Evolutionary conservation across 2,329 filamentous ascomycete genomes (phyloP), one percentile per base, ranked within the genome.

Genomic region (Gnomoniopsis sp.): DNA sequence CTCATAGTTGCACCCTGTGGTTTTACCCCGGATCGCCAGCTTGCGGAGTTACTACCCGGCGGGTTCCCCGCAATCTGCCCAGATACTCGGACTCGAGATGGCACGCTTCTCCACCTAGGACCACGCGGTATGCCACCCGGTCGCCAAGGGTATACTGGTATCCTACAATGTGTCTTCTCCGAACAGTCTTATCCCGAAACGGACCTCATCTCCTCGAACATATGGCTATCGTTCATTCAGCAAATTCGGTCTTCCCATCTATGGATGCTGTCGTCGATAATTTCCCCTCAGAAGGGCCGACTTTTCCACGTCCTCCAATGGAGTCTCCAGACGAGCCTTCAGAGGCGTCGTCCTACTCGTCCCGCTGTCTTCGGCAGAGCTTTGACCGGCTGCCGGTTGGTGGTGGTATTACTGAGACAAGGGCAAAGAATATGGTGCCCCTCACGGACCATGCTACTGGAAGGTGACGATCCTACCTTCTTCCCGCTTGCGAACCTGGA

Each of bases 241-340:
- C 14, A 30, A 19, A n/a, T 17, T 26, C 41, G 33, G 19, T 17
- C 23, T 19, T 3, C 17, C 26, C 17, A 41, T 46, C 43, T 19
- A 47, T 34, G 6, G 41, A 21, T 30, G 36, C 41, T 12, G 19
- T 30, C 15, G n/a, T 53, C 43, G n/a, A 47, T 19, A 21, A 17
- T 17, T 4, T 21, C 41, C 17, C 38, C 55, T 52, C 36, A 61
- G 43, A 61, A 55, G 59, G 59, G 47, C 59, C 59, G 56, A 61
- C 55, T 59, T 33, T 19, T 21, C 30, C 6, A 26, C 30, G 17
- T 38, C 38, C 12, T n/a, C 48, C 36, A 38, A 38, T n/a, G 3
- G 34, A 34, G n/a, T 14, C 19, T 7, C 19, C 17, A 6, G 41
- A 30, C 17, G n/a, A n/a, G n/a, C n/a, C n/a, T n/a, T n/a, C n/a